Evolutionary conservation across 2,329 filamentous ascomycete genomes (phyloP).

Genomic region (Alternaria sp.): DNA sequence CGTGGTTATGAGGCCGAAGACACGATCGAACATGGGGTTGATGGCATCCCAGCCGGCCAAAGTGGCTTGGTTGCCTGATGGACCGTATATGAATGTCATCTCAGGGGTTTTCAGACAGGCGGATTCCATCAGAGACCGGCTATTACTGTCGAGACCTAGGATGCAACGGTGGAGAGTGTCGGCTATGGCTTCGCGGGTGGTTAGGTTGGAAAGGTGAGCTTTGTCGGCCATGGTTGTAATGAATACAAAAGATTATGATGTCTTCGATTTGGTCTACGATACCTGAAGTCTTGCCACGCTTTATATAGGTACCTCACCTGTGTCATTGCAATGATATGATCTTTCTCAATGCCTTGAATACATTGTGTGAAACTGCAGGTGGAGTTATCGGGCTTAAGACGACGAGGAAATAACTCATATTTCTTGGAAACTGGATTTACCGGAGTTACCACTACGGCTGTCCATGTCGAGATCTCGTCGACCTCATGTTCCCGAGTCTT

Average conservation of each 20-base stretch:
- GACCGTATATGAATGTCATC: conserved; percentile 28
- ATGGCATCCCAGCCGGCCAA: conserved; percentile 28
- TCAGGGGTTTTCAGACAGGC: conserved; percentile 24
- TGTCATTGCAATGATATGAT: neutral
- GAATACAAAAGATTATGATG: neutral
- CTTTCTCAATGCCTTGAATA: neutral
- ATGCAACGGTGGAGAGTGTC: conserved; percentile 35
- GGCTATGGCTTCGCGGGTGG: conserved; percentile 30
- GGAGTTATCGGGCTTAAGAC: conserved; percentile 1
- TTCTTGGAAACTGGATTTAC: neutral
- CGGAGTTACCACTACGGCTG: neutral
- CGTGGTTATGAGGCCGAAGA: conserved; percentile 31
- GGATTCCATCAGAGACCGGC: conserved; percentile 29
- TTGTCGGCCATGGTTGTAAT: neutral
- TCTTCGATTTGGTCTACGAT: neutral
- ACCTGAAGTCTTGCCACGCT: neutral
- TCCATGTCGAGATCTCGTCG: neutral
- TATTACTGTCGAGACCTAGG: conserved; percentile 35
- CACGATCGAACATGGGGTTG: conserved; percentile 21
- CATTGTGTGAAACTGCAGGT: neutral
- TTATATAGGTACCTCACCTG: neutral
- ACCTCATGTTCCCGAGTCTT: neutral
- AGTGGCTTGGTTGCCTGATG: conserved; percentile 6
- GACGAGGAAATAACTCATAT: neutral
- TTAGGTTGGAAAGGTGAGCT: conserved; percentile 10